phyloP scores from a whole-genome alignment of 2,329 filamentous ascomycete genomes.

The Aspergillaceae sp. region DNA sequence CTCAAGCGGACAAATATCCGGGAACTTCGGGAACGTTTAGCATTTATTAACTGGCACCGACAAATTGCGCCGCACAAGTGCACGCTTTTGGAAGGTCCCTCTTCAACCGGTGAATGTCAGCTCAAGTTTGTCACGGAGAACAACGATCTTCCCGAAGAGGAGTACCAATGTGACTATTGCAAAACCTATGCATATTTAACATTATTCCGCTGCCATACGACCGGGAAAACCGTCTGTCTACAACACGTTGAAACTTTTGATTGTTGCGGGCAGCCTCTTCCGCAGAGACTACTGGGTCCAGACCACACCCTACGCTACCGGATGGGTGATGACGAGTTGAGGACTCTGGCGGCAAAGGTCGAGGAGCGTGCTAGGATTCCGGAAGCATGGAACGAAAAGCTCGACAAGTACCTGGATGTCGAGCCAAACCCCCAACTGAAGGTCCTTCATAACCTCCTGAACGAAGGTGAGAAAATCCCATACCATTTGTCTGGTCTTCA shows the following conservation, averaged over 20 bases:
- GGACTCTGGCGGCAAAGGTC: slow-evolving; percentile 61
- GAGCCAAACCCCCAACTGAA: slow-evolving; percentile 80
- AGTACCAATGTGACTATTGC: slow-evolving; percentile 85
- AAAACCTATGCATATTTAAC: slow-evolving; percentile 89
- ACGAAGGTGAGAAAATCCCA: slow-evolving; percentile 93
- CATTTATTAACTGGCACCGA: slow-evolving; percentile 60
- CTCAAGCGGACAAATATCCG: slow-evolving; percentile 67
- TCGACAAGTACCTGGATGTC: slow-evolving; percentile 74
- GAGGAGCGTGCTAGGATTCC: slow-evolving; percentile 78
- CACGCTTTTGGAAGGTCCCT: slow-evolving; percentile 41
- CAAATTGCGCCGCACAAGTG: slow-evolving; percentile 49
- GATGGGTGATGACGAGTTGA: slow-evolving; percentile 63
- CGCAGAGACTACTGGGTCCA: slow-evolving; percentile 58
- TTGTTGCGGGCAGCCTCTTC: slow-evolving; percentile 64
- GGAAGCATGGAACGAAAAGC: slow-evolving; percentile 83
- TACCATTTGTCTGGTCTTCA: slow-evolving; percentile 77
- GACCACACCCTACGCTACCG: slow-evolving; percentile 71
- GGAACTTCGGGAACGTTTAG: slow-evolving; percentile 59
- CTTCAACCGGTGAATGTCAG: slow-evolving; percentile 42
- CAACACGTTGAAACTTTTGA: slow-evolving; percentile 70
- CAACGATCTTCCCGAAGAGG: slow-evolving; percentile 74
- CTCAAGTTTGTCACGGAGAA: slow-evolving; percentile 60
- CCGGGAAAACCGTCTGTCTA: slow-evolving; percentile 74
- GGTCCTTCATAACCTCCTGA: slow-evolving; percentile 69
- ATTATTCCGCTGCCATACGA: slow-evolving; percentile 74